Conservation (phyloP, 306 rosid genomes). For the Vigna unguiculata region DNA sequence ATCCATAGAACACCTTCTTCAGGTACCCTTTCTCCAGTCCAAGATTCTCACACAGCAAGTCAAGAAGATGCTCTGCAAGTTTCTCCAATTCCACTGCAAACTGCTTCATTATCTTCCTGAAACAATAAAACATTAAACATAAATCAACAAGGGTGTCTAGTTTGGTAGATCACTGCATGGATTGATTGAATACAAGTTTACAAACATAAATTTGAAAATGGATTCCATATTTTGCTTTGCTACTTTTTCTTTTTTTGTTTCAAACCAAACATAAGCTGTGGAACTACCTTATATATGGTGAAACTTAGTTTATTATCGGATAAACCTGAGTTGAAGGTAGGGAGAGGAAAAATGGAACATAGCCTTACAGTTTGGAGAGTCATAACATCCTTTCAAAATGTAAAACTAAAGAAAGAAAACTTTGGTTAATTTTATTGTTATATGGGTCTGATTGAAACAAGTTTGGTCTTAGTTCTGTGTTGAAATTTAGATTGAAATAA, state of each 20-base stretch:
- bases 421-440: neutral
- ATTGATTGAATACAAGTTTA: neutral
- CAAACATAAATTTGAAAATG: neutral
- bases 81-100: conserved; percentile 73
- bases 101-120: conserved; percentile 79
- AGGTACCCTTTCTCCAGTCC: conserved; percentile 89
- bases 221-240: neutral
- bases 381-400: neutral
- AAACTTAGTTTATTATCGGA: neutral
- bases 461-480: neutral
- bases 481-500: neutral
- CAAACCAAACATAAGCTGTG: neutral
- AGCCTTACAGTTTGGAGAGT: neutral
- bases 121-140: neutral
- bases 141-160: neutral
- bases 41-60: conserved; percentile 88
- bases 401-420: neutral
- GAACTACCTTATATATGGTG: neutral
- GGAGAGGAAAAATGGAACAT: neutral
- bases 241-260: neutral
- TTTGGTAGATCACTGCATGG: neutral
- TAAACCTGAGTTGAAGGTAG: neutral
- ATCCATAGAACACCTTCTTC: conserved; percentile 76
- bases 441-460: neutral
- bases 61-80: conserved; percentile 81